A percentile compares a stretch with the other conserved stretches of the same genome.
phyloP scores from a whole-genome alignment of 1,284 basidiomycete genomes.

The Athelia sp. region DNA sequence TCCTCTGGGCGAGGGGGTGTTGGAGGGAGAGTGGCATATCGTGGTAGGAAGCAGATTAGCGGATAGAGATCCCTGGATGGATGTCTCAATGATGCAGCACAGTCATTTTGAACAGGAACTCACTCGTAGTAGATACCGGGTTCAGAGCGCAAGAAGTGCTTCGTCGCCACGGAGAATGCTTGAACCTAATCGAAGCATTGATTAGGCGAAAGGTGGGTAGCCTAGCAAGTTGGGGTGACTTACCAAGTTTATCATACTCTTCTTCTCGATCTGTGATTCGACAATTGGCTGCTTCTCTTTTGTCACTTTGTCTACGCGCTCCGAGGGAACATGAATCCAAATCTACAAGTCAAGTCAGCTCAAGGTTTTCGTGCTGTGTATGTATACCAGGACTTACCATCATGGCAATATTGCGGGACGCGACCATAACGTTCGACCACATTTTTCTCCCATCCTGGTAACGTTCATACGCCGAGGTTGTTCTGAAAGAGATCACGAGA shows the following conservation, averaged over 20 bases:
- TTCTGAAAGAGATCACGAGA: conserved; percentile 65
- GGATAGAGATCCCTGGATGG: conserved; percentile 49
- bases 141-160: conserved; percentile 63
- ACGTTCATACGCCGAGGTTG: conserved; percentile 67
- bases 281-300: conserved; percentile 32
- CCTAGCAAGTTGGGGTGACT: conserved; percentile 7
- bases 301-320: conserved; percentile 34
- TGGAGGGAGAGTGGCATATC: conserved; percentile 36
- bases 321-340: conserved; percentile 56
- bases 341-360: conserved; percentile 30
- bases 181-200: conserved; percentile 36
- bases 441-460: conserved; percentile 60
- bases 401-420: conserved; percentile 50
- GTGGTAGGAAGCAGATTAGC: conserved; percentile 59
- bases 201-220: neutral
- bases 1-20: conserved; percentile 31
- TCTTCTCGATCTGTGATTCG: conserved; percentile 62
- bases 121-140: conserved; percentile 53
- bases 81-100: no score
- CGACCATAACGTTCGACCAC: conserved; percentile 54
- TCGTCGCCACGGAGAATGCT: conserved; percentile 59
- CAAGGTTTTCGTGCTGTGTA: neutral
- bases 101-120: no score
- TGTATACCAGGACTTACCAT: conserved; percentile 26
- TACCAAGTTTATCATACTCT: conserved; percentile 67